Conservation (phyloP, 257 asterid species). For the Catharanthus roseus region DNA sequence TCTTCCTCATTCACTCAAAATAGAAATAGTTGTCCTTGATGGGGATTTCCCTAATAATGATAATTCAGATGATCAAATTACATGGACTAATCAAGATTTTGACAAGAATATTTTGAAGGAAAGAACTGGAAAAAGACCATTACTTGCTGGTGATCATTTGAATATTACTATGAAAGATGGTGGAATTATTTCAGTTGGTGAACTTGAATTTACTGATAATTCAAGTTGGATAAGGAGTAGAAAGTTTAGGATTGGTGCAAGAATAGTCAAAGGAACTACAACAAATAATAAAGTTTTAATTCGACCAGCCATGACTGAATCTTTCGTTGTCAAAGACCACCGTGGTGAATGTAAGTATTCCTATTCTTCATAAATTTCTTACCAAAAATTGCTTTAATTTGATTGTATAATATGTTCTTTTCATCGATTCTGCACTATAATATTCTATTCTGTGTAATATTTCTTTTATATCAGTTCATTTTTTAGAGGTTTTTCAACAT, state of each 20-base stretch:
- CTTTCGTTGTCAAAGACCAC: slow-evolving; percentile 69
- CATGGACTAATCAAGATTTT: slow-evolving; percentile 40
- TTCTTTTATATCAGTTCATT: too few relatives aligned
- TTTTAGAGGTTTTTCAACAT: too few relatives aligned
- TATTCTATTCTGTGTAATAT: too few relatives aligned
- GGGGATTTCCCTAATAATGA: slow-evolving; percentile 44
- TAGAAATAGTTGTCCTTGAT: slow-evolving; percentile 56
- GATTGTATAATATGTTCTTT: too few relatives aligned
- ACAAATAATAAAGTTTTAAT: neutral
- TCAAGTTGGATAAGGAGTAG: slow-evolving; percentile 76
- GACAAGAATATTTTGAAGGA: slow-evolving; percentile 38
- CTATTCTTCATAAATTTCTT: too few relatives aligned
- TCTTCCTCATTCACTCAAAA: slow-evolving; percentile 31
- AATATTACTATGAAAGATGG: slow-evolving; percentile 46
- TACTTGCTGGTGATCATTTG: slow-evolving; percentile 52
- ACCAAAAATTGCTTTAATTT: neutral
- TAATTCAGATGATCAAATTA: slow-evolving; percentile 11
- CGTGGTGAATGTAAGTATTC: slow-evolving; percentile 78
- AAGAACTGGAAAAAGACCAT: slow-evolving; percentile 58
- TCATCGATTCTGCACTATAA: too few relatives aligned
- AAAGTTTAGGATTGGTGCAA: slow-evolving; percentile 58
- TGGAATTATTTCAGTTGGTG: slow-evolving; percentile 44
- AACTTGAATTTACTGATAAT: slow-evolving; percentile 61
- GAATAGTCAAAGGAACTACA: slow-evolving; percentile 27
- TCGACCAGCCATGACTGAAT: slow-evolving; percentile 50